These are phyloP conservation scores for Solanum virginianum DNA, from an alignment of 257 asterid genomes.

Conservation along the genomic window DNA sequence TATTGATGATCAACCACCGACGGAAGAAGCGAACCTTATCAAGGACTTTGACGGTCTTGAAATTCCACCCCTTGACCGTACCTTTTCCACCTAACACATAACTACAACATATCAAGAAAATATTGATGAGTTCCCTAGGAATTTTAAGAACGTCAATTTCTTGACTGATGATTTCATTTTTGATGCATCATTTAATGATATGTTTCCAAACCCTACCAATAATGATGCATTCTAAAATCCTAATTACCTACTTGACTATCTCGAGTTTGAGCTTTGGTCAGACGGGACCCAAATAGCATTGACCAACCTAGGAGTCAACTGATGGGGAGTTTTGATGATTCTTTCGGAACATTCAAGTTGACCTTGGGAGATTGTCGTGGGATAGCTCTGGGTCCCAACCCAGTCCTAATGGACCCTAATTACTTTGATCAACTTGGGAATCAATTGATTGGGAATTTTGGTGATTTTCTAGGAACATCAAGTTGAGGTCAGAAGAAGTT, in stretches of 20 bases:
- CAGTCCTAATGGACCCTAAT: no score
- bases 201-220: slow-evolving; percentile 8
- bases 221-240: not conserved
- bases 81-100: slow-evolving; percentile 25
- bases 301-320: not conserved
- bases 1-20: slow-evolving; percentile 25
- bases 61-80: slow-evolving; percentile 26
- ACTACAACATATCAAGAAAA: not conserved
- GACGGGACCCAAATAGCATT: slow-evolving; percentile 6
- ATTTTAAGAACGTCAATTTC: slow-evolving; percentile 8
- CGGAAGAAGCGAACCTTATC: not conserved
- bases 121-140: not conserved
- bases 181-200: slow-evolving; percentile 54
- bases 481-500: no score
- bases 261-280: not conserved
- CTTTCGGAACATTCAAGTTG: not conserved
- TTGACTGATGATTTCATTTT: slow-evolving; percentile 41
- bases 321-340: not conserved
- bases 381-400: not conserved
- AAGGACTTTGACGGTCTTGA: slow-evolving; percentile 21
- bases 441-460: no score
- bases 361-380: not conserved
- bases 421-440: no score
- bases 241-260: not conserved
- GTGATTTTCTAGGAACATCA: no score